Base-by-base conservation (phyloP, 2,329 filamentous ascomycete species). In the Stachybotrys echinatus region DNA sequence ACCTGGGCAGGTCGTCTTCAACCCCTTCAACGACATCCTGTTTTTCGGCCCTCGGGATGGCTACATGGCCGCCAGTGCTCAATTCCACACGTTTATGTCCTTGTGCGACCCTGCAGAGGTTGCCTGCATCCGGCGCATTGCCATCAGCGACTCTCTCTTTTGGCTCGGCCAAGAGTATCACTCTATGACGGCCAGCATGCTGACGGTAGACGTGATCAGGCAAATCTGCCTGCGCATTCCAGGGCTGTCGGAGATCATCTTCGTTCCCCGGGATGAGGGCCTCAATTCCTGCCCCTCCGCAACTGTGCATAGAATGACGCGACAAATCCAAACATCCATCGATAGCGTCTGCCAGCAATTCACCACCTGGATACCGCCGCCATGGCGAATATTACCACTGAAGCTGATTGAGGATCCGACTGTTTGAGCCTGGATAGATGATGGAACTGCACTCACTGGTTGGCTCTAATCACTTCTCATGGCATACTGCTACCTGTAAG, bases 31-130 rank as follows among this genome's bases (percentile, higher is more conserved):
- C 46, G 75, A 79, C 51, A 65, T 74, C n/a, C 63, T 78, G 47
- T 77, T 73, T 58, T 76, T 78, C 54, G 74, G 74, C 34, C 65
- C 69, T 12, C 65, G 70, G 27, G 58, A 70, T 22, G 74, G 73
- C 47, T 72, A 68, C 61, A 73, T 73, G 67, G 72, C 70, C 19
- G 66, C 73, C 47, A 67, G 71, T 50, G 65, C 73, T 6, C 69
- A 76, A 53, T 72, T 78, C 49, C 65, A 67, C 47, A 73, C 72
- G 14, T 69, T 69, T 56, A 65, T 77, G 61, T 60, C 67, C 47
- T 64, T 76, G 57, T 72, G 68, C 54, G 63, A 65, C 42, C 68
- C 65, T 6, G 57, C 56, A 10, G 72, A 78, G 52, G 64, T 77
- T 43, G 65, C 65, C 8, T 50, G 55, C 12, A 67, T 78, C 18